phyloP scores from a whole-genome alignment of 2,329 filamentous ascomycete species.

The Colletotrichum shisoi region DNA sequence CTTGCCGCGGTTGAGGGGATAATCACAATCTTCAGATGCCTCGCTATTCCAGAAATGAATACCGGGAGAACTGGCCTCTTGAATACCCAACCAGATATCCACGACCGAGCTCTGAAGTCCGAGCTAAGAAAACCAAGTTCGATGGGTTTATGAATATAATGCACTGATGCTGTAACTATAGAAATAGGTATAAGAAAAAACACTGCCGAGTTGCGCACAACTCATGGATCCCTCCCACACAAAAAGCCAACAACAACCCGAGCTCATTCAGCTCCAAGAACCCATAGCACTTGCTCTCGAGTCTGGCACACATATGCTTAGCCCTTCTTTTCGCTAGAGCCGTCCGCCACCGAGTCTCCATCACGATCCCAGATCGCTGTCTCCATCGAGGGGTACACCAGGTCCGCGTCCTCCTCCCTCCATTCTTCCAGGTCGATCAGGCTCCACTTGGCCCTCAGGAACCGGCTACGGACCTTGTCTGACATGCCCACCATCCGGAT shows the following conservation, averaged over 20 bases:
- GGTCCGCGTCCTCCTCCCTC: conserved; percentile 35
- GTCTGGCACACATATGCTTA: background rate
- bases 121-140: no score
- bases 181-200: background rate
- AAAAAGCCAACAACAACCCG: background rate
- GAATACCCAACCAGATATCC: no score
- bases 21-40: no score
- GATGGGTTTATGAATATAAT: background rate
- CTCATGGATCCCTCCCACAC: background rate
- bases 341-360: conserved; percentile 22
- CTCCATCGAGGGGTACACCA: conserved; percentile 35
- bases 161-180: no score
- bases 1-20: no score
- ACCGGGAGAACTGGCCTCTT: no score
- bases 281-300: no score
- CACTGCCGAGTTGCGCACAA: background rate
- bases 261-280: no score
- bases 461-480: conserved; percentile 52
- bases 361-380: conserved; percentile 36
- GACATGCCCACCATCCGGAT: conserved; percentile 61
- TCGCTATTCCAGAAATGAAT: no score
- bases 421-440: conserved; percentile 33
- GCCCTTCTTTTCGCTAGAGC: conserved; percentile 24
- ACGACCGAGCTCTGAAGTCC: no score
- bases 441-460: conserved; percentile 51